phyloP scores from a whole-genome alignment of 2,329 filamentous ascomycete species.

The Sclerotinia nivalis region DNA sequence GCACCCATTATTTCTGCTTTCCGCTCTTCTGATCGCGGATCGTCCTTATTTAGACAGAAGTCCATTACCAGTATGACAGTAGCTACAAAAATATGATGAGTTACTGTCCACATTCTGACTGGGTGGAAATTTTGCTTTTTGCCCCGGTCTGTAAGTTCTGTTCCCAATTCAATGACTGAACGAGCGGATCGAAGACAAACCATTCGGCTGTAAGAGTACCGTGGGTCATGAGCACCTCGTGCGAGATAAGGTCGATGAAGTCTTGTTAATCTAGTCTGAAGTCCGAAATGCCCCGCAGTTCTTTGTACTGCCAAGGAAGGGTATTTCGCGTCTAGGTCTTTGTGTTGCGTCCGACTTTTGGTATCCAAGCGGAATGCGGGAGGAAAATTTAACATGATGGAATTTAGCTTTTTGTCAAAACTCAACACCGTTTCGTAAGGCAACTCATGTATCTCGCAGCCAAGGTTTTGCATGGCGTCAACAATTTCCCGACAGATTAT shows the following conservation, averaged over 20 bases:
- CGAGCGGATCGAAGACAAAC: conserved; percentile 43
- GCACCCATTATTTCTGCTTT: conserved; percentile 41
- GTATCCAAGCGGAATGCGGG: conserved; percentile 39
- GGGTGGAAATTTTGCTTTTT: conserved; percentile 32
- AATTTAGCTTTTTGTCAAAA: conserved; percentile 42
- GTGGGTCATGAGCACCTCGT: conserved; percentile 37
- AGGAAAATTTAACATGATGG: conserved; percentile 40
- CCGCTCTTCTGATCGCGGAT: conserved; percentile 38
- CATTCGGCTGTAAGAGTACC: conserved; percentile 42
- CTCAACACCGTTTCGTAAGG: conserved; percentile 41
- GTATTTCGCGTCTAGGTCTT: conserved; percentile 19
- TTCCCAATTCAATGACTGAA: conserved; percentile 38
- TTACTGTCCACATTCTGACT: conserved; percentile 38
- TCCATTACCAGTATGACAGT: conserved; percentile 45
- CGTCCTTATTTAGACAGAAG: conserved; percentile 41
- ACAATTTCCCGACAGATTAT: conserved; percentile 44
- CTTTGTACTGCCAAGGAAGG: conserved; percentile 40
- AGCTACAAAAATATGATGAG: conserved; percentile 44
- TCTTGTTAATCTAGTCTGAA: conserved; percentile 43
- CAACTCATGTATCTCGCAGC: conserved; percentile 30
- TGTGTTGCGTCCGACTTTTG: conserved; percentile 23
- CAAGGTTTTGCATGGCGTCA: conserved; percentile 40
- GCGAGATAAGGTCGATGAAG: conserved; percentile 45
- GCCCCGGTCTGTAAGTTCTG: conserved; percentile 30
- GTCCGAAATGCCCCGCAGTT: conserved; percentile 42